Percentiles rank a stretch among this genome's conserved stretches.
These are phyloP conservation scores for Osmozyma mogii DNA, from an alignment of 805 yeast species.

Conservation along the genomic window DNA sequence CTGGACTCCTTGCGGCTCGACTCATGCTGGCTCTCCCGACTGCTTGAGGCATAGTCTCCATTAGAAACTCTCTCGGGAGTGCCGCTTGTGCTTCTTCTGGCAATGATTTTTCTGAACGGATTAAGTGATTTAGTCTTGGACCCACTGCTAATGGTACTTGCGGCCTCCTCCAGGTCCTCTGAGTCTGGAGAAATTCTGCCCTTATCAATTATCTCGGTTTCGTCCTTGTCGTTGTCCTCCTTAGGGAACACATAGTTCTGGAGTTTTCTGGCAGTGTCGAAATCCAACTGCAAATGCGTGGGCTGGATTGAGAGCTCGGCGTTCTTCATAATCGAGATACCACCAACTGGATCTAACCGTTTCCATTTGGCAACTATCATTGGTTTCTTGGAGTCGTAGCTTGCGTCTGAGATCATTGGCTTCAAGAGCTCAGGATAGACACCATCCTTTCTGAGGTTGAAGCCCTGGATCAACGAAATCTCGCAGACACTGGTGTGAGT, in stretches of 20 bases:
- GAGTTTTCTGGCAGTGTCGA: conserved; percentile 54
- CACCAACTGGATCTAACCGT: conserved; percentile 83
- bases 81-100: neutral
- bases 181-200: neutral
- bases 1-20: neutral
- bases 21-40: neutral
- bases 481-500: conserved; percentile 55
- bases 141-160: too few relatives aligned
- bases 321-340: conserved; percentile 69
- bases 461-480: conserved; percentile 58
- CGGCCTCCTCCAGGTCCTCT: too few relatives aligned
- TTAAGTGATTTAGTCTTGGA: conserved; percentile 52
- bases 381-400: conserved; percentile 11
- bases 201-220: neutral
- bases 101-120: conserved; percentile 2
- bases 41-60: too few relatives aligned
- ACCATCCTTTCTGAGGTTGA: conserved; percentile 51
- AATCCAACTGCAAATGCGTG: conserved; percentile 65
- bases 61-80: too few relatives aligned
- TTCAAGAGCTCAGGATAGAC: conserved; percentile 66
- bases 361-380: conserved; percentile 48
- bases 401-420: conserved; percentile 23
- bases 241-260: conserved; percentile 67
- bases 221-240: conserved; percentile 12
- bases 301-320: conserved; percentile 60